Base-by-base conservation (phyloP, 2,329 filamentous ascomycete species). In the Hypoxylon sp. region DNA sequence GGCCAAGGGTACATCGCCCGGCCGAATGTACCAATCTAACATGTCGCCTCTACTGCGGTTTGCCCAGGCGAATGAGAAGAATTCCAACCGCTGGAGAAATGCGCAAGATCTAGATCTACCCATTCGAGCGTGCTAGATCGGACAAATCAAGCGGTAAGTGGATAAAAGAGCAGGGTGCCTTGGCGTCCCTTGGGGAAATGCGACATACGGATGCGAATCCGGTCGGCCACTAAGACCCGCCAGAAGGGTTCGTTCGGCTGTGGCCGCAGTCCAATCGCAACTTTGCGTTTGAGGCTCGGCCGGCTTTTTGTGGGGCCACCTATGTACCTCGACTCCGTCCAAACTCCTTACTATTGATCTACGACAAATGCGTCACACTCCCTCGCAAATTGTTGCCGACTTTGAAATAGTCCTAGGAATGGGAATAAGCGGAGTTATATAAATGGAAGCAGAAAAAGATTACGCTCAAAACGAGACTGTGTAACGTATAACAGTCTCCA, bases 211-310 rank as follows among this genome's bases (percentile, higher is more conserved):
- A 53, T 57, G 31, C n/a, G 37, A n/a, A 39, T 10, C 65, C 56
- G 56, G 24, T 35, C 57, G 52, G 24, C 47, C 48, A 52, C 50
- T 66, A 64, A 52, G 59, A 66, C 46, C 62, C 59, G 46, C 62
- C 32, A 48, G 57, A 57, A 60, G 24, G 66, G 62, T 62, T 68
- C 62, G 62, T 29, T 57, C 66, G 50, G 67, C 59, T 63, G 27
- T 48, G 37, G 27, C 63, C 65, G 48, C 65, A 42, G 29, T 46
- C 67, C 67, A 70, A 70, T 70, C 67, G 67, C 67, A 70, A 62
- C 64, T 61, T 62, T 46, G 42, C 55, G 4, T 62, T 58, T 62
- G 65, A 65, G 57, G 62, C 46, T 62, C 63, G 37, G 56, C 58
- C 55, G 54, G 54, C 27, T 19, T 59, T 60, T 56, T 60, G 58